phyloP scores from a whole-genome alignment of 495 filamentous ascomycete genomes.

The Aspergillus affinis region DNA sequence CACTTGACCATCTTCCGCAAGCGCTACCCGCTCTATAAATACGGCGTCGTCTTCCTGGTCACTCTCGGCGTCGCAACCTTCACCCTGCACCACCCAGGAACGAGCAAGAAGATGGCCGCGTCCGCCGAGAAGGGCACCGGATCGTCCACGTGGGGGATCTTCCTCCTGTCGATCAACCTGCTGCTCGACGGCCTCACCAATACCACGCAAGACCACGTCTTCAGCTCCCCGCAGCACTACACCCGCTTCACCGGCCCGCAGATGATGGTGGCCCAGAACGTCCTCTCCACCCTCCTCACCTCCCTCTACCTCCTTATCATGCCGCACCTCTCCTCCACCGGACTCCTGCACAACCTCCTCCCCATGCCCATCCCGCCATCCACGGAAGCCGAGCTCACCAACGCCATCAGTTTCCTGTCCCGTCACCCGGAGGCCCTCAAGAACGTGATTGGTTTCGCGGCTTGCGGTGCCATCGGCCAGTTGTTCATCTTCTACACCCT shows the following conservation, averaged over 20 bases:
- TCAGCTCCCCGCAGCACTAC: conserved; percentile 58
- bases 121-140: conserved; percentile 40
- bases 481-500: conserved; percentile 98
- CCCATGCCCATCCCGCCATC: conserved; percentile 55
- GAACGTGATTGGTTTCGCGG: conserved; percentile 85
- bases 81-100: conserved; percentile 77
- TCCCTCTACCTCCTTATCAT: conserved; percentile 70
- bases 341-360: conserved; percentile 65
- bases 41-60: conserved; percentile 85
- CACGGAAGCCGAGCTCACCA: conserved; percentile 65
- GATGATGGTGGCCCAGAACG: conserved; percentile 99
- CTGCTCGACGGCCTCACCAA: conserved; percentile 96
- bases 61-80: conserved; percentile 93
- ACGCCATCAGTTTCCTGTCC: conserved; percentile 77
- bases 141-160: conserved; percentile 73
- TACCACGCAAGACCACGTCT: conserved; percentile 94
- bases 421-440: conserved; percentile 75
- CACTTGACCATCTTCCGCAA: conserved; percentile 91
- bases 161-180: conserved; percentile 86
- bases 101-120: conserved; percentile 64
- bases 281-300: conserved; percentile 76
- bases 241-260: conserved; percentile 83
- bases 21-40: conserved; percentile 93
- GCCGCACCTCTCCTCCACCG: conserved; percentile 70
- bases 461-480: conserved; percentile 92